A percentile compares a stretch with the other conserved stretches of the same genome.
These are phyloP conservation scores for Aspergillus ochraceoroseus DNA, from an alignment of 2,329 filamentous ascomycete species.

Conservation along the genomic window DNA sequence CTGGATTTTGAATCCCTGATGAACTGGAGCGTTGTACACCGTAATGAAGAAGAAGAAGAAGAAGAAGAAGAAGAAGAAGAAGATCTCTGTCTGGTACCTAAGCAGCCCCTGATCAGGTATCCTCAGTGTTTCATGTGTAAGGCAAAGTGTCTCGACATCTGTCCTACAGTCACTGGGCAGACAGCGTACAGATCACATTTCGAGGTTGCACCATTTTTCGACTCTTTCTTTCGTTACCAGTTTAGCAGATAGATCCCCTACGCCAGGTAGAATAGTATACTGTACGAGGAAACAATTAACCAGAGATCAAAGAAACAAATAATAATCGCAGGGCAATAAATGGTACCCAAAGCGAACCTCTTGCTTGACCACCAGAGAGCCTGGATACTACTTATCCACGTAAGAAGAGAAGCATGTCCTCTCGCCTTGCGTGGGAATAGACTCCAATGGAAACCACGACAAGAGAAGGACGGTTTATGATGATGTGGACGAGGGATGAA, in stretches of 20 bases:
- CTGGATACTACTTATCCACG: slow-evolving; percentile 6
- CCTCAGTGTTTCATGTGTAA: slow-evolving; percentile 11
- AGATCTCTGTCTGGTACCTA: too few species aligned
- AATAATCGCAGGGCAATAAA: background rate
- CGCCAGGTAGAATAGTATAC: too few species aligned
- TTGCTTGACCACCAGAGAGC: background rate
- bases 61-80: too few species aligned
- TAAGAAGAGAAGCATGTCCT: slow-evolving; percentile 8
- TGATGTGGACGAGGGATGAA: background rate
- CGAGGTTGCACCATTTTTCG: too few species aligned
- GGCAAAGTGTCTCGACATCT: slow-evolving; percentile 9
- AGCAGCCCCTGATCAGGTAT: too few species aligned
- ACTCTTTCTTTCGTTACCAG: too few species aligned
- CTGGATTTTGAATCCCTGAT: too few species aligned
- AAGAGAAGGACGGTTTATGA: background rate
- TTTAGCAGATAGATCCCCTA: too few species aligned
- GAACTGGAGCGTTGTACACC: too few species aligned
- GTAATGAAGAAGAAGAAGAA: too few species aligned
- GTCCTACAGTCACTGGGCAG: slow-evolving; percentile 14
- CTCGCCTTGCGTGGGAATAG: slow-evolving; percentile 10
- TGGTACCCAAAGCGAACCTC: background rate
- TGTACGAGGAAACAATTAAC: too few species aligned
- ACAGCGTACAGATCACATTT: slow-evolving; percentile 18
- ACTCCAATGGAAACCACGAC: slow-evolving; percentile 1
- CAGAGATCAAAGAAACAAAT: background rate